Conservation (phyloP, 2,329 filamentous ascomycete species). For the Reticulascus tulasneorum region DNA sequence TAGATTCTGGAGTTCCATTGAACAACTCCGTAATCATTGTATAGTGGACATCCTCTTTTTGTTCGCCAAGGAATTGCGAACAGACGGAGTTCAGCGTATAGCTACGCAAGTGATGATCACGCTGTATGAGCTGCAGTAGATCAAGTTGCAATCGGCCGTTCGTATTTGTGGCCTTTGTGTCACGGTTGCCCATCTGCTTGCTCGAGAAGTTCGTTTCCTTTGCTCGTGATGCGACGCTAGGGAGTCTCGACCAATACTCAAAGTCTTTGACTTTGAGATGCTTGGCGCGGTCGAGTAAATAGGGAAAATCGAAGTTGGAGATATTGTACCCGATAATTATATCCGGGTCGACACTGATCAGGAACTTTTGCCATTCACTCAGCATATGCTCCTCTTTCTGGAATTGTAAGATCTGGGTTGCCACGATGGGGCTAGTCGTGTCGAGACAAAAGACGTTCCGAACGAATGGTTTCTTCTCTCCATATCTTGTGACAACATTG, state of each 20-base stretch:
- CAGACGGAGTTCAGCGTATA: constrained; percentile 97
- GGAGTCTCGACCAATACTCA: constrained; percentile 82
- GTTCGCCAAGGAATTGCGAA: constrained; percentile 90
- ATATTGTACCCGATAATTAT: constrained; percentile 99
- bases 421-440: constrained; percentile 87
- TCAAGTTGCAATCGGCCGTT: constrained; percentile 92
- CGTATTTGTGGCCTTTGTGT: constrained; percentile 91
- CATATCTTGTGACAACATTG: constrained; percentile 90
- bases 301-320: constrained; percentile 97
- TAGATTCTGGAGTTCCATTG: constrained; percentile 91
- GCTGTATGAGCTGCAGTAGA: constrained; percentile 87
- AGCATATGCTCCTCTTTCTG: constrained; percentile 83
- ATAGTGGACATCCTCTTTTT: constrained; percentile 98
- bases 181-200: constrained; percentile 96
- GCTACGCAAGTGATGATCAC: constrained; percentile 91
- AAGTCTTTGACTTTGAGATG: constrained; percentile 78
- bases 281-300: constrained; percentile 82
- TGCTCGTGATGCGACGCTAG: constrained; percentile 63
- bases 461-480: constrained; percentile 92
- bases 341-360: constrained; percentile 88
- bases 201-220: constrained; percentile 87
- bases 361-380: constrained; percentile 85
- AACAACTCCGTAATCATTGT: constrained; percentile 99
- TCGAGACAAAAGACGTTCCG: constrained; percentile 96
- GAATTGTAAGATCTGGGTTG: constrained; percentile 86